Evolutionary conservation across 768 basidiomycete species (phyloP).

Genomic region (Amanita rubescens): DNA sequence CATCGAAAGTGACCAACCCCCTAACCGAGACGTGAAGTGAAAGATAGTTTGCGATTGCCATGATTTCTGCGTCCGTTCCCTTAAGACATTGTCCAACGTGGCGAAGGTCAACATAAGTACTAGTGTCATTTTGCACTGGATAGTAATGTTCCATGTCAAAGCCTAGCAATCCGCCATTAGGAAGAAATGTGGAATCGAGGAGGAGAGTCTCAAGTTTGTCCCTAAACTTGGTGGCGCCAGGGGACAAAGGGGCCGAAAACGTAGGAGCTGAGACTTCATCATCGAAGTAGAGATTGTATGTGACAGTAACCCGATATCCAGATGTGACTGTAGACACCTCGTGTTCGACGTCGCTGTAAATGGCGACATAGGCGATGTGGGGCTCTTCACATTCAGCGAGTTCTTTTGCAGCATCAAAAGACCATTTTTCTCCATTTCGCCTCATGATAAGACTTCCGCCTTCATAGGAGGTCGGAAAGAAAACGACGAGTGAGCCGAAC

Average conservation of each 20-base stretch:
- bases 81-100: neutral
- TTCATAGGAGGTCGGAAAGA: conserved; percentile 37
- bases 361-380: conserved; percentile 26
- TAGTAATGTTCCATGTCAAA: conserved; percentile 22
- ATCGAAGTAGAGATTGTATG: conserved; percentile 29
- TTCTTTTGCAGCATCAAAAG: conserved; percentile 27
- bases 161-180: conserved; percentile 25
- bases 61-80: neutral
- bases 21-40: neutral
- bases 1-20: neutral
- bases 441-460: conserved; percentile 37
- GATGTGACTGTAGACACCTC: conserved; percentile 25
- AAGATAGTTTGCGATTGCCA: neutral
- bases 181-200: conserved; percentile 19
- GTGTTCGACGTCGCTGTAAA: conserved; percentile 34
- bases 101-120: neutral
- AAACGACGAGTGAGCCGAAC: conserved; percentile 46
- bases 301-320: conserved; percentile 34
- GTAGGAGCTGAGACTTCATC: neutral
- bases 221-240: conserved; percentile 10
- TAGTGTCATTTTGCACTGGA: conserved; percentile 12
- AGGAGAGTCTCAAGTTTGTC: conserved; percentile 19
- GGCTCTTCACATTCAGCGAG: conserved; percentile 10
- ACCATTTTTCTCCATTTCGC: conserved; percentile 21
- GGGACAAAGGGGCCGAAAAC: neutral